Conservation (phyloP, 768 basidiomycete species). For the Cystobasidium ongulense region DNA sequence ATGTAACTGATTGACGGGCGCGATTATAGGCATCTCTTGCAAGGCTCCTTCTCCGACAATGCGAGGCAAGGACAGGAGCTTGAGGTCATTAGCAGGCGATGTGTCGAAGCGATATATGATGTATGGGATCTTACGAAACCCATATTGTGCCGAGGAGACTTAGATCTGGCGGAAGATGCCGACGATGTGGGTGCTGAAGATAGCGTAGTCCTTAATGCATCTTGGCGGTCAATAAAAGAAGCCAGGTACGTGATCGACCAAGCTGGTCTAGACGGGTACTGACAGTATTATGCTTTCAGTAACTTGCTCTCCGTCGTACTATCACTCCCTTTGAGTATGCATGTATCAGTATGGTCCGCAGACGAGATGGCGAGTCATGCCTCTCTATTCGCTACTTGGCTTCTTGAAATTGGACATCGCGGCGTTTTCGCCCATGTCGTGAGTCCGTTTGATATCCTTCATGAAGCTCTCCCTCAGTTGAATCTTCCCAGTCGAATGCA, state of each 20-base stretch:
- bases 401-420: conserved; percentile 22
- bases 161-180: not conserved
- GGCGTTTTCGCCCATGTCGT: conserved; percentile 30
- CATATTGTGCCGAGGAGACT: not conserved
- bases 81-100: not conserved
- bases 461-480: not conserved
- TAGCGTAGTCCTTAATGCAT: conserved; percentile 3
- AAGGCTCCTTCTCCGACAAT: not conserved
- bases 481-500: not conserved
- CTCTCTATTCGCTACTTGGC: conserved; percentile 12
- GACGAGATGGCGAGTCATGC: conserved; percentile 12
- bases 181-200: conserved; percentile 9
- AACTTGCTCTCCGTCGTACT: not conserved
- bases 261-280: not conserved
- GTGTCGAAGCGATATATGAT: not conserved
- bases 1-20: not conserved
- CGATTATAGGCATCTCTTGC: not conserved
- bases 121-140: not conserved
- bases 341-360: not conserved
- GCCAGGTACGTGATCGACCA: not conserved
- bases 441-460: not conserved
- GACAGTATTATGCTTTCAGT: not conserved
- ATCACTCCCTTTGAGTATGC: not conserved
- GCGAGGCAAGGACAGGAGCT: not conserved
- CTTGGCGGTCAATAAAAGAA: conserved; percentile 31